Evolutionary conservation across 495 filamentous ascomycete species (phyloP), one percentile per base, ranked within the genome.

Genomic region (Penicillium malachiteum): DNA sequence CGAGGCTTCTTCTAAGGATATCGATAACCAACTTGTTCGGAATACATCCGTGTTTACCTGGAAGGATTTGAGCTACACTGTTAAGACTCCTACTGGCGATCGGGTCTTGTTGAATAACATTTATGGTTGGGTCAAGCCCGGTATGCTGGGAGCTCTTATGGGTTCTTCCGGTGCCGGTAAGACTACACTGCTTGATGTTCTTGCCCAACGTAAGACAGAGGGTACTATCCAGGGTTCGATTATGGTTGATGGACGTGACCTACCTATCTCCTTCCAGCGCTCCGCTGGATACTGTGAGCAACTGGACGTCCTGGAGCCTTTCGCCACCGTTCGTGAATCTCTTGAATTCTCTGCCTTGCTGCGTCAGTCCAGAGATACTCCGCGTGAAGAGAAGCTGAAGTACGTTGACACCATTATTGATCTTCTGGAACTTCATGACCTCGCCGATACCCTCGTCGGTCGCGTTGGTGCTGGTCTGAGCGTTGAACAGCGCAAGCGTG

Each of bases 41-140:
- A 82, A 82, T 56, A 78, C 75, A 0, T 78, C 75, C 6, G 71
- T 84, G 3, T 85, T 86, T 60, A 85, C 81, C 12, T 88, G 83
- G 83, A 80, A 80, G 59, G 71, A 85, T 56, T 67, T 87, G 26
- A 70, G 64, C 11, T 88, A 88, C 58, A 76, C 71, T 1, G 76
- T 82, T 31, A 74, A 74, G 40, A 71, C 71, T 0, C 77, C 57
- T 55, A 65, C 63, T 44, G 77, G 65, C 30, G 80, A 65, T 57
- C 68, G 71, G 14, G 42, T 70, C 8, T 72, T 92, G 5, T 76
- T 96, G 14, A 84, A 96, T 56, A 78, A 93, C 57, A 85, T 96
- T 3, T 86, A 89, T 59, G 92, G 92, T 31, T 96, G 88, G 87
- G 89, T 96, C 45, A 94, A 95, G 69, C 92, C 92, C 17, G 92